Percentiles rank a stretch among this genome's conserved stretches.
phyloP scores from a whole-genome alignment of 2,329 filamentous ascomycete genomes.

The Colletotrichum sansevieriae region DNA sequence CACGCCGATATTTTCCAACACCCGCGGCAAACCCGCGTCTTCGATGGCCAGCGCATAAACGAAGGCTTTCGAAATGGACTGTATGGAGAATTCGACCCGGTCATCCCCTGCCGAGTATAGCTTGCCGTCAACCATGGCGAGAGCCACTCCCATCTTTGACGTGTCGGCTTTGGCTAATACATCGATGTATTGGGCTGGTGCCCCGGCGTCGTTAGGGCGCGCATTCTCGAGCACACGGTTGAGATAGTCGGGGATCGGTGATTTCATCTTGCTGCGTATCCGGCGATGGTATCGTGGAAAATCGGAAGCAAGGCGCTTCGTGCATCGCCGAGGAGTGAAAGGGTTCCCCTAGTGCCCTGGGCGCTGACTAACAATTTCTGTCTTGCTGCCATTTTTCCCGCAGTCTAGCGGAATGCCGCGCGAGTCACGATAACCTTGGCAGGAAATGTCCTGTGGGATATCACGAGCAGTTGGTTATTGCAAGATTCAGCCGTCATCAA shows the following conservation, averaged over 20 bases:
- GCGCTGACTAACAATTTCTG: too few species aligned
- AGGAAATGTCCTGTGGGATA: too few species aligned
- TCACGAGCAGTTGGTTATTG: too few species aligned
- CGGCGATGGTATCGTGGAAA: too few species aligned
- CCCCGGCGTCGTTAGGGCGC: conserved; percentile 48
- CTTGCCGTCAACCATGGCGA: conserved; percentile 56
- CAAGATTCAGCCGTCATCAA: too few species aligned
- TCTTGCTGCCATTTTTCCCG: too few species aligned
- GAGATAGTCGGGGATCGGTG: conserved; percentile 53
- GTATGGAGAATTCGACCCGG: conserved; percentile 55
- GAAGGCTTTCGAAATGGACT: conserved; percentile 57
- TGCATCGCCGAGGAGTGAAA: too few species aligned
- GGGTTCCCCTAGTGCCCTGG: too few species aligned
- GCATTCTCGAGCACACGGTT: conserved; percentile 50
- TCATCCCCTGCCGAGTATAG: conserved; percentile 56
- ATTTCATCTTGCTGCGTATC: conserved; percentile 46
- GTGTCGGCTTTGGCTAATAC: conserved; percentile 54
- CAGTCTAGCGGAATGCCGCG: too few species aligned
- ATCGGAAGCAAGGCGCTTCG: too few species aligned
- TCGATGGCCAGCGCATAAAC: conserved; percentile 57
- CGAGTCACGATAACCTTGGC: too few species aligned
- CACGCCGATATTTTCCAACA: conserved; percentile 55
- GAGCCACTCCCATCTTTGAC: conserved; percentile 53
- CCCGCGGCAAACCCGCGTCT: conserved; percentile 51
- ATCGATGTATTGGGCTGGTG: conserved; percentile 54